Evolutionary conservation across 495 filamentous ascomycete genomes (phyloP), one percentile per base, ranked within the genome.

Genomic region (Parathielavia hyrcaniae): DNA sequence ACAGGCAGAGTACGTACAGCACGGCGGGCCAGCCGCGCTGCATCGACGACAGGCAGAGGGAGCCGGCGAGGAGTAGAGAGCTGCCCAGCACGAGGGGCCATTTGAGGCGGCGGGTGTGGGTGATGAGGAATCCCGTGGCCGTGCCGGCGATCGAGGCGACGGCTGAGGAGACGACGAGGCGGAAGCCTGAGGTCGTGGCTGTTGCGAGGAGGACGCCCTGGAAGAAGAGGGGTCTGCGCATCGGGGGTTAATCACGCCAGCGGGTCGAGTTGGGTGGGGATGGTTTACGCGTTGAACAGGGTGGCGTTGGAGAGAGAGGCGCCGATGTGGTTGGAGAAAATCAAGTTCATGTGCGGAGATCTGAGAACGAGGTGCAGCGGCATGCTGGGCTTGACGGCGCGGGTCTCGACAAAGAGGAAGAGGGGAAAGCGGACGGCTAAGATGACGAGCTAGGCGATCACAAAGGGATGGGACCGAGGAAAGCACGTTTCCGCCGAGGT

Each of bases 191-290:
- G 17, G 75, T 76, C 10, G 87, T 87, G 23, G 88, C 84, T 20
- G 75, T 80, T 13, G 86, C 83, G 41, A 90, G 79, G 61, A 88
- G 84, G 47, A 90, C 87, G 32, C 84, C 86, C 69, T 90, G 87
- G 72, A 91, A 92, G 74, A 84, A 92, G 20, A 92, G 73, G 0
- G 87, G 88, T 16, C 71, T 74, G 53, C 11, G 23, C 14, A 3
- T 32, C 7, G 17, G 53, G 44, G 6, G 44, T 4, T 26, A 22
- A 47, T 14, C 8, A 12, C n/a, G 44, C 17, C 17, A 48, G 22
- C 30, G 13, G 12, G 23, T 22, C 17, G 19, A 30, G 22, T 23
- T 6, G 20, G 43, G 20, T 5, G 19, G 39, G 16, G 17, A 47
- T 41, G 23, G 54, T 70, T 66, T 65, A 73, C 50, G 85, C 80